Evolutionary conservation across 1,284 basidiomycete genomes (phyloP).

Genomic region (Cystobasidium sp.): DNA sequence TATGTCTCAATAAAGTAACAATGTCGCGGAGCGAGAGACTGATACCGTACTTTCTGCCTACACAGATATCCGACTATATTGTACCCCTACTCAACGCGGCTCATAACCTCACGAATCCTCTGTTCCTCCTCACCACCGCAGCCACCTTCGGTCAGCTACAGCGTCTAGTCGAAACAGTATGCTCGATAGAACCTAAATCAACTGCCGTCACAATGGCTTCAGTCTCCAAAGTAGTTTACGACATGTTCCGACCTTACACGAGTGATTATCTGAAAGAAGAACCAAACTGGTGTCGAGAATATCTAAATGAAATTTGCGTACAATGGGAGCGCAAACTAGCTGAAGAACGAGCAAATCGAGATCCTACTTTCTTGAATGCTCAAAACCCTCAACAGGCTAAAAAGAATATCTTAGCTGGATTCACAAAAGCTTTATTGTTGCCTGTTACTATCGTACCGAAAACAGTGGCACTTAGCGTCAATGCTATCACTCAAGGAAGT

Average conservation of each 20-base stretch:
- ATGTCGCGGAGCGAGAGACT: conserved; percentile 57
- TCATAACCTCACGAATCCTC: conserved; percentile 71
- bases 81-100: conserved; percentile 75
- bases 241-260: conserved; percentile 93
- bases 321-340: conserved; percentile 70
- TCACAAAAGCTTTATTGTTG: conserved; percentile 83
- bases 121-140: conserved; percentile 82
- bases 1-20: too few species aligned
- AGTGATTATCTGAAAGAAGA: conserved; percentile 96
- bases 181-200: conserved; percentile 57
- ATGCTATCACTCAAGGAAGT: conserved; percentile 67
- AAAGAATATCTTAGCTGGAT: conserved; percentile 86
- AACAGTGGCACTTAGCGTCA: conserved; percentile 74
- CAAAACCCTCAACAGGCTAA: conserved; percentile 91
- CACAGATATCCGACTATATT: conserved; percentile 84
- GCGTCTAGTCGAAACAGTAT: conserved; percentile 78
- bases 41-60: conserved; percentile 56
- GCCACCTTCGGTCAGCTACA: conserved; percentile 87
- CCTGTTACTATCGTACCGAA: conserved; percentile 96
- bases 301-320: conserved; percentile 75
- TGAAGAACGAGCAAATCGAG: conserved; percentile 48
- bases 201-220: conserved; percentile 58
- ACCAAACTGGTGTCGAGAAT: conserved; percentile 75
- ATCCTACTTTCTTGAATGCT: conserved; percentile 72
- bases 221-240: conserved; percentile 82